Evolutionary conservation across 1,139 yeast species (phyloP).

Genomic region (Candida tropicalis): DNA sequence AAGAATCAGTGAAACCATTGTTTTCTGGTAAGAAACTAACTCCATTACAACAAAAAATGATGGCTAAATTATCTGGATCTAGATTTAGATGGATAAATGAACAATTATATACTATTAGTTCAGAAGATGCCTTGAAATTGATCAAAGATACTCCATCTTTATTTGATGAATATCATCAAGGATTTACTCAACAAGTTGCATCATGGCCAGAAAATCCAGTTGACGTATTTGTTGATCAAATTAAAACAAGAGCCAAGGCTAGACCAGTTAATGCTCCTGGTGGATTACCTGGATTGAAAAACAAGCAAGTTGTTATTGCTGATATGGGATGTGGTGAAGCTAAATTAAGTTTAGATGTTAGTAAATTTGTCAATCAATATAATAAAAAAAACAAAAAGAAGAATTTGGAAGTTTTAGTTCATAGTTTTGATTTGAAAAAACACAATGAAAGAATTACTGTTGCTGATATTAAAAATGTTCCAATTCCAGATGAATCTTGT

Average conservation of each 20-base stretch:
- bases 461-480: constrained; percentile 92
- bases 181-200: constrained; percentile 92
- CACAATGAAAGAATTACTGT: constrained; percentile 89
- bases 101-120: constrained; percentile 82
- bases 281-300: constrained; percentile 74
- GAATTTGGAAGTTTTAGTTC: constrained; percentile 61
- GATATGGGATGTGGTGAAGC: constrained; percentile 99
- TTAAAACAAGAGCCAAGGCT: constrained; percentile 56
- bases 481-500: constrained; percentile 75
- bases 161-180: constrained; percentile 93
- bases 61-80: constrained; percentile 91
- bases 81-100: constrained; percentile 98
- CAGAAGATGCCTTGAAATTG: constrained; percentile 73
- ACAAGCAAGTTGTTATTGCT: constrained; percentile 70
- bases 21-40: constrained; percentile 56
- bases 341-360: constrained; percentile 69
- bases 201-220: constrained; percentile 99
- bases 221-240: constrained; percentile 76
- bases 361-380: constrained; percentile 47
- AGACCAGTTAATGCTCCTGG: constrained; percentile 91
- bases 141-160: constrained; percentile 81
- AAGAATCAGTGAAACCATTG: constrained; percentile 19
- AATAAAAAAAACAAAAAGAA: constrained; percentile 35
- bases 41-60: constrained; percentile 93
- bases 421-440: constrained; percentile 88